Evolutionary conservation across 257 asterid species (phyloP), one percentile per base, ranked within the genome.

Genomic region (Penstemon newberryi): DNA sequence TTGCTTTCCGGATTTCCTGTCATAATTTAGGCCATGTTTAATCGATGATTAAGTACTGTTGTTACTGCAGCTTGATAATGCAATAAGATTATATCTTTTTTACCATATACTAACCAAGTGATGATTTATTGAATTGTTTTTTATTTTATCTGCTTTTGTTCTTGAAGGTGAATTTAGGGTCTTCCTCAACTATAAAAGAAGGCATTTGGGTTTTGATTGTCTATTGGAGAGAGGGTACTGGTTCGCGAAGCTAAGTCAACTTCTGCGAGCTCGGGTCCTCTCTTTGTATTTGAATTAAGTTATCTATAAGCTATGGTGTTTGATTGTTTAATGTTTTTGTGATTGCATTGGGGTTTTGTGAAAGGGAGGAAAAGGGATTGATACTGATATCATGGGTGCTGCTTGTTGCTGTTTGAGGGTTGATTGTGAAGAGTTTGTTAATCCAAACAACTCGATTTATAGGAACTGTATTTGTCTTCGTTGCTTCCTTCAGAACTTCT

Each of bases 351-450:
- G 39, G n/a, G 12, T 54, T 60, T 70, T 63, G 53, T 44, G 73
- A 72, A 66, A 13, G 38, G 58, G 56, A 58, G 70, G 13, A 51
- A 52, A 66, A 58, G 36, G 50, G 60, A 56, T 62, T 62, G 55
- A 7, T 50, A 41, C 33, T 50, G 70, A 65, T 8, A 5, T 68
- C 73, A 87, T 87, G 94, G 91, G 94, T 64, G 79, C 86, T 66
- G 74, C 72, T 39, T 87, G 89, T 75, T 87, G 91, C 77, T 87
- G 94, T 78, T 80, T 83, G 79, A 80, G 77, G 58, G 84, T 77
- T 56, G 94, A 82, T 41, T 84, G 66, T 6, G 91, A 82, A 65
- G 87, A 87, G 58, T 75, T 74, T 60, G 70, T 79, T 56, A 79
- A 77, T 72, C 82, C 86, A 9, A 79, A 79, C 74, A 75, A 84